phyloP scores from a whole-genome alignment of 345 rosid genomes.

The Gossypium arboreum region DNA sequence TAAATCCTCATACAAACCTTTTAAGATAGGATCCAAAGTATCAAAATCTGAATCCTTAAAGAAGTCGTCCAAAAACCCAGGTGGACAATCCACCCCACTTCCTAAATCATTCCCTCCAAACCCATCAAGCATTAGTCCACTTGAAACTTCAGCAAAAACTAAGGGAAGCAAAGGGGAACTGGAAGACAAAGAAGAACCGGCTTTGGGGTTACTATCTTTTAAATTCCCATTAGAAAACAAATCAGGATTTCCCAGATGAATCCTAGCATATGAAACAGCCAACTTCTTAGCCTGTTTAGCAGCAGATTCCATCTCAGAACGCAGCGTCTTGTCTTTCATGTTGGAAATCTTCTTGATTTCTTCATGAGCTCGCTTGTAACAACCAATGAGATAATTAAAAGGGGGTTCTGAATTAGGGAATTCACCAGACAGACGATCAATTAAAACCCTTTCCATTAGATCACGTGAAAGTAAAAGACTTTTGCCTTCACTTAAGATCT shows the following conservation, averaged over 20 bases:
- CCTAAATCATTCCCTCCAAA: slow-evolving; percentile 43
- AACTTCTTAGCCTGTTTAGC: slow-evolving; percentile 65
- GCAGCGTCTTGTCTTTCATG: slow-evolving; percentile 73
- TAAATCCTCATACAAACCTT: slow-evolving; percentile 82
- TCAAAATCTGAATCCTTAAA: slow-evolving; percentile 78
- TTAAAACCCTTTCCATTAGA: slow-evolving; percentile 65
- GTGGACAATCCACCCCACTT: slow-evolving; percentile 51
- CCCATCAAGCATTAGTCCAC: slow-evolving; percentile 47
- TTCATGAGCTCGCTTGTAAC: slow-evolving; percentile 72
- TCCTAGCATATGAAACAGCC: slow-evolving; percentile 66
- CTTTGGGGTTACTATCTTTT: slow-evolving; percentile 15
- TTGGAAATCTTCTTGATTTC: slow-evolving; percentile 74
- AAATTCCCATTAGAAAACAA: slow-evolving; percentile 30
- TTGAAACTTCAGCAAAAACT: slow-evolving; percentile 54
- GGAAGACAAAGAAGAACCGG: slow-evolving; percentile 11
- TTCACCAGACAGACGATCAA: slow-evolving; percentile 79
- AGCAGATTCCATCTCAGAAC: slow-evolving; percentile 59
- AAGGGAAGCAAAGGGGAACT: slow-evolving; percentile 62
- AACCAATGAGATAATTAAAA: slow-evolving; percentile 65
- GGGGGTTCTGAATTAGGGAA: slow-evolving; percentile 57
- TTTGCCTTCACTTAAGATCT: slow-evolving; percentile 88
- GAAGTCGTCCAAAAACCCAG: slow-evolving; percentile 80
- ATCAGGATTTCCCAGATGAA: slow-evolving; percentile 76
- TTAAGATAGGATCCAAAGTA: slow-evolving; percentile 69
- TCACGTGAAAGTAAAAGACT: slow-evolving; percentile 64